Conservation (phyloP, 2,329 filamentous ascomycete genomes). For the Colletotrichum abscissum region DNA sequence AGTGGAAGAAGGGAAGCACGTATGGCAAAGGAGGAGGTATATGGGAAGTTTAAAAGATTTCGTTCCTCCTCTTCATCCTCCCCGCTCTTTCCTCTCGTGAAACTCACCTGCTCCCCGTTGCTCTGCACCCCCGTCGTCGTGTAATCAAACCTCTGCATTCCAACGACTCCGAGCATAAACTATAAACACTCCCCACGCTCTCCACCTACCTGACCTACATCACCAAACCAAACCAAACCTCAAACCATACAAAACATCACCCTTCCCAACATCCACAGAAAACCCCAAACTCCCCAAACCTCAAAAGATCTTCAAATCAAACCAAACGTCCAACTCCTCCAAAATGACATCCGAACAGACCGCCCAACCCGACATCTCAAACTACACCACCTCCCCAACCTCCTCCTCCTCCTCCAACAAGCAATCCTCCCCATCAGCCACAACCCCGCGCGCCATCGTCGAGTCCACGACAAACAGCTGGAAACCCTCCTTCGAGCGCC, state of each 20-base stretch:
- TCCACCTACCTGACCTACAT: not conserved
- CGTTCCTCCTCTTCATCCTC: not conserved
- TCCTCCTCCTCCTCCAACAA: not conserved
- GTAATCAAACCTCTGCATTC: conserved; percentile 13
- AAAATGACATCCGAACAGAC: not conserved
- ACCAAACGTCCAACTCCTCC: not conserved
- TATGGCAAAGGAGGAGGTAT: too few species aligned
- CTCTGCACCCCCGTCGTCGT: not conserved
- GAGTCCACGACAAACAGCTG: conserved; percentile 52
- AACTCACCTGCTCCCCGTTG: not conserved
- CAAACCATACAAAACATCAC: too few species aligned
- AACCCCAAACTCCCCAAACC: too few species aligned
- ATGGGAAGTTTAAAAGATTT: not conserved
- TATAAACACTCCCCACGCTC: too few species aligned
- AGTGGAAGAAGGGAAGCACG: not conserved
- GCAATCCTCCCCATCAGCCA: not conserved
- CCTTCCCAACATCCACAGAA: not conserved
- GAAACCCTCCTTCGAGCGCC: conserved; percentile 58
- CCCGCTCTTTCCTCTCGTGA: not conserved
- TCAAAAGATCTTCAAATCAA: not conserved
- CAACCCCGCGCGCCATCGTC: conserved; percentile 42
- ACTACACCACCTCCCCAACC: not conserved
- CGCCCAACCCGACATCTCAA: not conserved
- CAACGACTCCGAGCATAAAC: not conserved
- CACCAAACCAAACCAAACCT: not conserved